Percentiles rank a stretch among this genome's conserved stretches.
These are phyloP conservation scores for Amphichorda felina DNA, from an alignment of 2,329 filamentous ascomycete species.

Conservation along the genomic window DNA sequence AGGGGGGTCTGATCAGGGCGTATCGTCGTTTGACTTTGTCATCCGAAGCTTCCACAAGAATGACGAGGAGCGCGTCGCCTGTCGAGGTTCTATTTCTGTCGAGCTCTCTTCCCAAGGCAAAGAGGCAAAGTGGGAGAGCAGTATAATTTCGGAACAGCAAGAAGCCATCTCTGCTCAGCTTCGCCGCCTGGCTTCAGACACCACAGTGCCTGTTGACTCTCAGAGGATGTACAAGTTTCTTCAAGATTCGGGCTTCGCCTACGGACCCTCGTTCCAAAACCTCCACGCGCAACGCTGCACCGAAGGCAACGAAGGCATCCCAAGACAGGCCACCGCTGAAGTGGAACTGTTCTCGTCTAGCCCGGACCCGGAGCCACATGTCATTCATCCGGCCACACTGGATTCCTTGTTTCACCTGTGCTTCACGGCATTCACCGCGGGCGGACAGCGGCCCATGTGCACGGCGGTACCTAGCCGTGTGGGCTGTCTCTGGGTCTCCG, in stretches of 20 bases:
- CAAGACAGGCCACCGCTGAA: not conserved
- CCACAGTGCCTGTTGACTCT: not conserved
- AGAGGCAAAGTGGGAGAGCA: not conserved
- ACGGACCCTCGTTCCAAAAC: not conserved
- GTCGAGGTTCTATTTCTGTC: no score
- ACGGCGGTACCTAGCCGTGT: not conserved
- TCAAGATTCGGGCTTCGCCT: not conserved
- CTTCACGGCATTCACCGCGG: not conserved
- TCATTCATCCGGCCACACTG: conserved; percentile 1
- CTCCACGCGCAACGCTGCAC: not conserved
- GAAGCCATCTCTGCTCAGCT: not conserved
- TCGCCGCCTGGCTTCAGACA: not conserved
- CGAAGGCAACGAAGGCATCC: not conserved
- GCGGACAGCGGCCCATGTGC: not conserved
- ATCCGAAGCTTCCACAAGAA: not conserved
- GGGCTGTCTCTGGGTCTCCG: not conserved
- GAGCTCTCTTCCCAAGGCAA: not conserved
- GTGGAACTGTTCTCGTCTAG: not conserved
- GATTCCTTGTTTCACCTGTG: not conserved
- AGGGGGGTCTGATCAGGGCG: not conserved
- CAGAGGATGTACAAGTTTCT: not conserved
- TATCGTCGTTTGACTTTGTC: not conserved
- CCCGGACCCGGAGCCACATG: not conserved
- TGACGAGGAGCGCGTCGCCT: not conserved
- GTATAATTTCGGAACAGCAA: not conserved